Percentiles rank a stretch among this genome's conserved stretches.
Conservation (phyloP, 345 rosid species). For the Trapa incisa region DNA sequence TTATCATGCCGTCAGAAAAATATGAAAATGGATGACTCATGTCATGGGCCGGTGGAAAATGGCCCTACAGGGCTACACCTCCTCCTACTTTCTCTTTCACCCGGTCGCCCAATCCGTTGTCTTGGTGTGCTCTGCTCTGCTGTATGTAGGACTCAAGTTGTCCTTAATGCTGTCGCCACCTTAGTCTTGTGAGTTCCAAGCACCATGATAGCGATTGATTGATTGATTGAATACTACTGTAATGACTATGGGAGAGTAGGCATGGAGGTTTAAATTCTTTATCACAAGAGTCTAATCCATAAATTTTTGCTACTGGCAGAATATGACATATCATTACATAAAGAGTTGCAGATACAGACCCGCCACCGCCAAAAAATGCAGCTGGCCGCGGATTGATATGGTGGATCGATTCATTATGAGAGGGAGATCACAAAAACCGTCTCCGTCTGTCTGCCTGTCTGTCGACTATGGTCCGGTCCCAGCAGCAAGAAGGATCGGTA, state of each 20-base stretch:
- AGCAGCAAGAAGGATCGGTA: not conserved
- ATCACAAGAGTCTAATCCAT: not conserved
- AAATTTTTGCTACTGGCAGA: not conserved
- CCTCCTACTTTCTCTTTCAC: not conserved
- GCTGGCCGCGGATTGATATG: not conserved
- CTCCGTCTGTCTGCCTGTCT: not conserved
- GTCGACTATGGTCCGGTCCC: slow-evolving; percentile 2
- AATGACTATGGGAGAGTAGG: too few relatives aligned
- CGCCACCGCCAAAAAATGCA: not conserved
- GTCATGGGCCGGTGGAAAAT: slow-evolving; percentile 21
- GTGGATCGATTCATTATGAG: not conserved
- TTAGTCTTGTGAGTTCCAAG: too few relatives aligned
- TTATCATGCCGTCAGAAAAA: slow-evolving; percentile 35
- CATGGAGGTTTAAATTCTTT: too few relatives aligned
- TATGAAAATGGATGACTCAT: slow-evolving; percentile 32
- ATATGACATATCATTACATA: not conserved
- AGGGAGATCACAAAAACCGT: slow-evolving; percentile 9
- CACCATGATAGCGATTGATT: too few relatives aligned
- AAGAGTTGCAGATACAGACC: not conserved
- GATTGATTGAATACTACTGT: too few relatives aligned
- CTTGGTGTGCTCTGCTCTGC: not conserved
- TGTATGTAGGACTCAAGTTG: not conserved
- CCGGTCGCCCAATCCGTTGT: not conserved
- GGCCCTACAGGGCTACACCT: not conserved
- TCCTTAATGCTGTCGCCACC: not conserved